These are phyloP conservation scores for Crataegus laevigata DNA, from an alignment of 306 rosid species.

Conservation along the genomic window DNA sequence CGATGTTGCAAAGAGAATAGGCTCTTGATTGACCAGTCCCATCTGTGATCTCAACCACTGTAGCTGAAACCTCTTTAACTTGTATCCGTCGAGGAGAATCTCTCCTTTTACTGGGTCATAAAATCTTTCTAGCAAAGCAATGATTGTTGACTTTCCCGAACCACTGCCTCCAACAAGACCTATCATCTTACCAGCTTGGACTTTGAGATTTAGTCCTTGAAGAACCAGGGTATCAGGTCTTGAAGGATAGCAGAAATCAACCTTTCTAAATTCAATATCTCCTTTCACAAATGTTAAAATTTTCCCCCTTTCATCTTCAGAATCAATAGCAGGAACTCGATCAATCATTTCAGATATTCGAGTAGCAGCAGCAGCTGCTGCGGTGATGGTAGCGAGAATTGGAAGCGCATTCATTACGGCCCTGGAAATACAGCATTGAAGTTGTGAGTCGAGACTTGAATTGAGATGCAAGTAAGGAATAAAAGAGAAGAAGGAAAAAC, in stretches of 20 bases:
- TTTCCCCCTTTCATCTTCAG: conserved; percentile 35
- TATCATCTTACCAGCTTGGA: conserved; percentile 55
- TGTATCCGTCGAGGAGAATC: conserved; percentile 58
- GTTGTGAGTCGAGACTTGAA: neutral
- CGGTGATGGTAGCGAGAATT: conserved; percentile 41
- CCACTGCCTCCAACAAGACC: conserved; percentile 89
- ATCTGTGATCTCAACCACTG: conserved; percentile 73
- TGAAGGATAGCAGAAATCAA: conserved; percentile 63
- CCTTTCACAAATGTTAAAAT: conserved; percentile 39
- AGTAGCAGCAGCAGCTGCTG: conserved; percentile 45
- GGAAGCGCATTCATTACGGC: conserved; percentile 76
- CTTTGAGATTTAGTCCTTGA: conserved; percentile 50
- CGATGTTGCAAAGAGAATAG: conserved; percentile 74
- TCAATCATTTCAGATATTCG: conserved; percentile 50
- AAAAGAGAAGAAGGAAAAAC: neutral
- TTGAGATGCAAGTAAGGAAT: neutral
- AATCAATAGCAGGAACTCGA: conserved; percentile 25
- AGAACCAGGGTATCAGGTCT: conserved; percentile 63
- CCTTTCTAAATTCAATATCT: conserved; percentile 47
- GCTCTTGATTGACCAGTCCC: conserved; percentile 86
- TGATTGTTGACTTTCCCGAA: conserved; percentile 75
- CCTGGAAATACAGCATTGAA: conserved; percentile 25
- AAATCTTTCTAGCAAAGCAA: conserved; percentile 73
- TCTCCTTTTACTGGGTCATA: conserved; percentile 66
- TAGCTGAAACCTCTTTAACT: conserved; percentile 40